These are phyloP conservation scores for Monascus purpureus DNA, from an alignment of 495 filamentous ascomycete species.

Conservation along the genomic window DNA sequence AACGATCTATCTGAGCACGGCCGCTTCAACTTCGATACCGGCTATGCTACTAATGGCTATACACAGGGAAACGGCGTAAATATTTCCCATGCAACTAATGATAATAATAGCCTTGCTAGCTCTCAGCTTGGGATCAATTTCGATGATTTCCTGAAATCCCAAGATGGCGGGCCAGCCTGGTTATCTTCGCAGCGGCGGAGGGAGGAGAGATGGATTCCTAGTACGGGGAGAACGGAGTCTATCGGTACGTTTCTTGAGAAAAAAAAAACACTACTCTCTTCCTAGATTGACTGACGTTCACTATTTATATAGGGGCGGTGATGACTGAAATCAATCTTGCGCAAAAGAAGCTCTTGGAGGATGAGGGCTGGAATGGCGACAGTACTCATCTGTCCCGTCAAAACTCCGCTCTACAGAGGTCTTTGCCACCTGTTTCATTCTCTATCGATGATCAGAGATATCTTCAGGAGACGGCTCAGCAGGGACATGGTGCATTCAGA, in stretches of 20 bases:
- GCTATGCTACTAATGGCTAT: slow-evolving; percentile 3
- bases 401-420: too few species aligned
- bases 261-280: not conserved
- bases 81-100: not conserved
- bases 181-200: slow-evolving; percentile 21
- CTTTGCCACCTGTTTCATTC: too few species aligned
- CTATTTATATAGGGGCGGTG: slow-evolving; percentile 14
- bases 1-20: not conserved
- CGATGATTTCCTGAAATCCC: slow-evolving; percentile 26
- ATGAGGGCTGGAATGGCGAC: slow-evolving; percentile 8
- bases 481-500: too few species aligned
- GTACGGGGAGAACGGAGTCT: slow-evolving; percentile 14
- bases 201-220: slow-evolving; percentile 28
- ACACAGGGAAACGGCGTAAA: not conserved
- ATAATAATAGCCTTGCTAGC: too few species aligned
- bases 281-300: too few species aligned
- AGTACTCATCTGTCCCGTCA: too few species aligned
- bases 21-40: slow-evolving; percentile 1
- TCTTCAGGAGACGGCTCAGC: too few species aligned
- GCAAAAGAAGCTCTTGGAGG: slow-evolving; percentile 21
- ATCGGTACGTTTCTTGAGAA: slow-evolving; percentile 19
- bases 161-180: slow-evolving; percentile 7
- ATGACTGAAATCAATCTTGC: slow-evolving; percentile 28
- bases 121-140: slow-evolving; percentile 20
- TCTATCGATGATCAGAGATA: too few species aligned